Conservation (phyloP, 2,329 filamentous ascomycete genomes). For the Sporothrix humicola region DNA sequence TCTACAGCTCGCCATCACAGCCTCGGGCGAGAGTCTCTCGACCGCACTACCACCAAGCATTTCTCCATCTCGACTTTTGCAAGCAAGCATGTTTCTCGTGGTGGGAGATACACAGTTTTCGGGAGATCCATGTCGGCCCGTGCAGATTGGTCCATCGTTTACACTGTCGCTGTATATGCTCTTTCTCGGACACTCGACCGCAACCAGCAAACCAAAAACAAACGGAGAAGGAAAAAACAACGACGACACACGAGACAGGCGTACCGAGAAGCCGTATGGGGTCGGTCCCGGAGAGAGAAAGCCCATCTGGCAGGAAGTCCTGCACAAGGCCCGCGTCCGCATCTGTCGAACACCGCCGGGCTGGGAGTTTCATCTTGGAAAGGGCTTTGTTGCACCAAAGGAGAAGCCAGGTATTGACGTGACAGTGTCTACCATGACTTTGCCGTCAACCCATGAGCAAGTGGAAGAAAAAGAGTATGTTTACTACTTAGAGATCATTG, state of each 20-base stretch:
- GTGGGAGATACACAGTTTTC: conserved; percentile 85
- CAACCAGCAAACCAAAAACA: neutral
- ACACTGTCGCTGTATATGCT: conserved; percentile 93
- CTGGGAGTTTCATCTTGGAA: conserved; percentile 52
- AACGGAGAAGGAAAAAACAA: neutral
- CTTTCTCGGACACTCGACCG: conserved; percentile 72
- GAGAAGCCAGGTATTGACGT: neutral
- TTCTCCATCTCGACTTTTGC: conserved; percentile 86
- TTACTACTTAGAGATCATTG: conserved; percentile 81
- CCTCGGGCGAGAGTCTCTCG: conserved; percentile 86
- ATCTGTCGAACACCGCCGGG: conserved; percentile 72
- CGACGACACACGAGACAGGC: neutral
- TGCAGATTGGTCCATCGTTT: conserved; percentile 88
- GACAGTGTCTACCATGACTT: neutral
- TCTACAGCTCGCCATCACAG: conserved; percentile 91
- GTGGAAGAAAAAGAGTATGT: conserved; percentile 58
- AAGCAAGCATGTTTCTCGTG: conserved; percentile 90
- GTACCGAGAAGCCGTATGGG: conserved; percentile 46
- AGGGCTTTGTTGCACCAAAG: conserved; percentile 43
- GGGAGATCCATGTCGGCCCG: conserved; percentile 64
- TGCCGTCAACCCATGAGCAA: no score
- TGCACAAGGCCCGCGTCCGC: conserved; percentile 88
- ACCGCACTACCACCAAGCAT: conserved; percentile 80
- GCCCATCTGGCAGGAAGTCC: conserved; percentile 92
- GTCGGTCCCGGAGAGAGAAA: conserved; percentile 62